These are phyloP conservation scores for Alternaria burnsii DNA, from an alignment of 2,329 filamentous ascomycete species.

Conservation along the genomic window DNA sequence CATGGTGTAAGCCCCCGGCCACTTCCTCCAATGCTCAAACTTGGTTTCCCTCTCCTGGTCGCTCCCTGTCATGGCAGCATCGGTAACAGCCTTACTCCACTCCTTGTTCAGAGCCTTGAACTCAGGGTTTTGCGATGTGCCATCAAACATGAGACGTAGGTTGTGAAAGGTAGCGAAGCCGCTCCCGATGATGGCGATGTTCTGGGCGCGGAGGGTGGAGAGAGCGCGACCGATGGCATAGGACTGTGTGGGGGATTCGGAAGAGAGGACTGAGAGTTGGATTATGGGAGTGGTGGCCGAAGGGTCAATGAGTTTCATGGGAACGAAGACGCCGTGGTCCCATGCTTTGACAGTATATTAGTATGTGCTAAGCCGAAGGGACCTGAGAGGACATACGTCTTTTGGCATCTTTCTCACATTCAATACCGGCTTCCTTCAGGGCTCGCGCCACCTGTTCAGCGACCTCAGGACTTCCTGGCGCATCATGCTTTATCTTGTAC, in stretches of 20 bases:
- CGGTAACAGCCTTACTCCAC: constrained; percentile 60
- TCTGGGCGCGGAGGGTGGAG: constrained; percentile 58
- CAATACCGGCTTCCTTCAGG: constrained; percentile 58
- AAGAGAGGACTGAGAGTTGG: constrained; percentile 64
- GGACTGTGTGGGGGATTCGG: constrained; percentile 61
- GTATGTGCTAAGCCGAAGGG: neutral
- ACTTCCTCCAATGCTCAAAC: constrained; percentile 59
- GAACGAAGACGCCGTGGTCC: constrained; percentile 70
- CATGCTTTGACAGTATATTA: constrained; percentile 52
- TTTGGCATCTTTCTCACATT: constrained; percentile 39
- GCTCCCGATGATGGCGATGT: constrained; percentile 68
- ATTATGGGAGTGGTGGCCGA: constrained; percentile 63
- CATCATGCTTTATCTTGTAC: constrained; percentile 65
- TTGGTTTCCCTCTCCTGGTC: constrained; percentile 50
- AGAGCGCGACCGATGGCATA: constrained; percentile 64
- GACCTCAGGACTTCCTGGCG: constrained; percentile 63
- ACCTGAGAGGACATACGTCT: constrained; percentile 36
- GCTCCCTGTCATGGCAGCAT: constrained; percentile 51
- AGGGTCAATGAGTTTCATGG: constrained; percentile 64
- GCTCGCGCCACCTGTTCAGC: constrained; percentile 60
- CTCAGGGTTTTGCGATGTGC: constrained; percentile 29
- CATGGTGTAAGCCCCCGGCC: constrained; percentile 61
- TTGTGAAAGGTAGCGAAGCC: constrained; percentile 69
- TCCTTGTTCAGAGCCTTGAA: constrained; percentile 45
- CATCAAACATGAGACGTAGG: constrained; percentile 57